Base-by-base conservation (phyloP, 306 rosid genomes). In the Malus orientalis region DNA sequence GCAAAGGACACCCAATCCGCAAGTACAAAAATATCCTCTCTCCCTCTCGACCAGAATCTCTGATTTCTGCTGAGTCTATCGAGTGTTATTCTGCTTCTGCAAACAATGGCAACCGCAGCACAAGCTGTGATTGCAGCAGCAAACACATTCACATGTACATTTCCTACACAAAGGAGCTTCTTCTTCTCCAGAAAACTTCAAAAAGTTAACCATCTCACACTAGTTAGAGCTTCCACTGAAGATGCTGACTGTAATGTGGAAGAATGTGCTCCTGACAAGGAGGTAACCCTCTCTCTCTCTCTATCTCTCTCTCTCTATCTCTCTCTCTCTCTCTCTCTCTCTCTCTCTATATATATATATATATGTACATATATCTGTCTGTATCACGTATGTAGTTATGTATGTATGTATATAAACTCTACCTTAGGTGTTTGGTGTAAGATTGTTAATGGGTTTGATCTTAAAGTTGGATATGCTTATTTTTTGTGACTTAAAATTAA, bases 191-290 rank as follows among this genome's bases (percentile, higher is more conserved):
- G 69, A 47, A 85, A 85, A 68, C 71, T 80, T 22, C 88, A 70
- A 12, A 90, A 78, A 65, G 13, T 74, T 33, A 74, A 18, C 12
- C 84, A 74, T 7, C 84, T 90, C 81, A 62, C 73, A 11, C 78
- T 87, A 18, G 79, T 87, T 55, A 85, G 93, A 85, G 96, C 97
- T 82, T 79, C 90, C 32, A 3, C 91, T 62, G 96, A 90, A 42
- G 97, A 94, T 3, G 0, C 88, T 45, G 98, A 94, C 25, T 94
- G 98, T 79, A 94, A 94, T 78, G 95, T 81, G 0, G 97, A 94
- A 70, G 97, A 90, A 47, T 90, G 98, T 79, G 97, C 97, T 66
- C 98, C 98, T 3, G 97, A 90, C n/a, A 94, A 90, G 76, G 98
- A 94, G 91, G 98, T 91, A 36, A 69, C 83, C 4, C 22, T 58